Conservation (phyloP, 148 eudicot genomes). For the Persicaria tinctoria region DNA sequence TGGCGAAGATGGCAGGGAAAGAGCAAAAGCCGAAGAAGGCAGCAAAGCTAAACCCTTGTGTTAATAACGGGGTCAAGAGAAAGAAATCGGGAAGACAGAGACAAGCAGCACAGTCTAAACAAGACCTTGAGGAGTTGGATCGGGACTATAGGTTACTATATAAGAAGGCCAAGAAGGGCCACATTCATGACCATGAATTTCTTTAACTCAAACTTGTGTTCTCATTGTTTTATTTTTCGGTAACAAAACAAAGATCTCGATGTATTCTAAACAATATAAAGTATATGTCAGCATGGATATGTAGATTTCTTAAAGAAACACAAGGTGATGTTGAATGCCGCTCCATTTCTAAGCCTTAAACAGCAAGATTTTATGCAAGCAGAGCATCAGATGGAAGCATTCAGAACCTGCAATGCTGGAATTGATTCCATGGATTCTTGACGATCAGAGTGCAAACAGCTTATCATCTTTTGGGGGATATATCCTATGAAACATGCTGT, state of each 20-base stretch:
- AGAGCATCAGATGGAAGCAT: not conserved
- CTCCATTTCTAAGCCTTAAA: no score
- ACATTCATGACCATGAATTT: constrained; percentile 66
- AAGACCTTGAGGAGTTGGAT: constrained; percentile 69
- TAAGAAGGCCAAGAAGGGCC: constrained; percentile 80
- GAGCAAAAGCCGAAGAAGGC: constrained; percentile 30
- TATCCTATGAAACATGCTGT: not conserved
- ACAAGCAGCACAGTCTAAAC: constrained; percentile 60
- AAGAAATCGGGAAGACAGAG: constrained; percentile 86
- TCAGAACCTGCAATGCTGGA: not conserved
- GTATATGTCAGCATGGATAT: no score
- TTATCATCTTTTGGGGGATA: no score
- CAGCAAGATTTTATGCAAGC: not conserved
- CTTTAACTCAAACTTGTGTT: no score
- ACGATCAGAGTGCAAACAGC: not conserved
- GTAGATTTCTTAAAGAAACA: no score
- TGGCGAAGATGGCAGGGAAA: constrained; percentile 42
- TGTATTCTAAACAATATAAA: no score
- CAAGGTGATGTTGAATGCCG: no score
- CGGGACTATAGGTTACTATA: constrained; percentile 66
- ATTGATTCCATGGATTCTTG: not conserved
- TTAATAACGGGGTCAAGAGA: constrained; percentile 25
- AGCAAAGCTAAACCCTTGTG: constrained; percentile 15
- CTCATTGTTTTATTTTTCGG: no score
- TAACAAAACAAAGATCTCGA: no score